Evolutionary conservation across 2,329 filamentous ascomycete species (phyloP).

Genomic region (Phoma sp.): DNA sequence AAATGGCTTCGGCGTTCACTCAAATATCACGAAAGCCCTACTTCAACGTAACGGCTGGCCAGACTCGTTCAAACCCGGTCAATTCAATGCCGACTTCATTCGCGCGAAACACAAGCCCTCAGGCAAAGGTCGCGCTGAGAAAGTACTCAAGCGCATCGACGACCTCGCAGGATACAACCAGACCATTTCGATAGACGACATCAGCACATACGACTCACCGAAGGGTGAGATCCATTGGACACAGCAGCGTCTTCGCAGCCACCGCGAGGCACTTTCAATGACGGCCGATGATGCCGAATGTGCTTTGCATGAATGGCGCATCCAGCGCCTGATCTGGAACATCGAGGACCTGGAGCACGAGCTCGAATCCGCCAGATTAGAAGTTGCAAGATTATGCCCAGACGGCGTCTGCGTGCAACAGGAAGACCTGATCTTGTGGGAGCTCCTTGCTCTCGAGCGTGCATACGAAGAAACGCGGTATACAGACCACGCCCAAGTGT

Average conservation of each 20-base stretch:
- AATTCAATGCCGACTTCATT: constrained; percentile 22
- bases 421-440: constrained; percentile 18
- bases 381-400: constrained; percentile 8
- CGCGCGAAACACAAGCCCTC: constrained; percentile 14
- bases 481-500: neutral
- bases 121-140: constrained; percentile 8
- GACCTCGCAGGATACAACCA: constrained; percentile 2
- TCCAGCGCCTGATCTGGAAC: constrained; percentile 1
- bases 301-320: neutral
- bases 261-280: neutral
- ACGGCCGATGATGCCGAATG: neutral
- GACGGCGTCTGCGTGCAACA: constrained; percentile 4
- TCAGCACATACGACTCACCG: neutral
- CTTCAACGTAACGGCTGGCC: constrained; percentile 19
- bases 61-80: constrained; percentile 3
- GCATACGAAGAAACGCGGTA: constrained; percentile 6
- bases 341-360: constrained; percentile 3
- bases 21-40: too few species aligned
- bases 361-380: constrained; percentile 9
- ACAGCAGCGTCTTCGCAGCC: neutral
- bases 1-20: too few species aligned
- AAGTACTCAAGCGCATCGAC: neutral
- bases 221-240: neutral
- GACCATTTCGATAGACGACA: too few species aligned
- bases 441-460: constrained; percentile 11